Evolutionary conservation across 2,329 filamentous ascomycete species (phyloP).

Genomic region (Clarireedia paspali): DNA sequence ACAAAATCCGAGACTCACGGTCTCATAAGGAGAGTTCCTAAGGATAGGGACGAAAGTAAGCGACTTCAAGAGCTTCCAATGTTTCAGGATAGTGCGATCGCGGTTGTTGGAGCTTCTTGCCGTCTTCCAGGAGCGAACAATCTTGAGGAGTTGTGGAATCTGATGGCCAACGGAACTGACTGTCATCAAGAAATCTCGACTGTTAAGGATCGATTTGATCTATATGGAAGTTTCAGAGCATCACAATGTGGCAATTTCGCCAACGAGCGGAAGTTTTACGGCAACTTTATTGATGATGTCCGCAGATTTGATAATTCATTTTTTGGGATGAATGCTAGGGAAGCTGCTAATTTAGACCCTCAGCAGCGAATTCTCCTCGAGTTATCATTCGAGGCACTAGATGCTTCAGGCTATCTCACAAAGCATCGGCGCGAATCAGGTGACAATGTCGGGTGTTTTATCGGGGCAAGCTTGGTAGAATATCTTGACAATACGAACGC

Average conservation of each 20-base stretch:
- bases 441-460: slow-evolving; percentile 12
- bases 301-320: slow-evolving; percentile 13
- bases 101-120: slow-evolving; percentile 43
- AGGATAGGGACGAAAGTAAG: neutral
- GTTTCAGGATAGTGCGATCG: slow-evolving; percentile 30
- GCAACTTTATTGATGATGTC: slow-evolving; percentile 9
- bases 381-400: slow-evolving; percentile 11
- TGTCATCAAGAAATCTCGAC: slow-evolving; percentile 22
- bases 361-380: slow-evolving; percentile 10
- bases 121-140: slow-evolving; percentile 43
- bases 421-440: neutral
- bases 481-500: slow-evolving; percentile 10
- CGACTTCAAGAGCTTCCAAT: neutral
- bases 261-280: neutral
- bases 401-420: slow-evolving; percentile 3
- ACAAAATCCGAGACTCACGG: neutral
- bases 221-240: slow-evolving; percentile 6
- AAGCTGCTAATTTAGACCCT: slow-evolving; percentile 17
- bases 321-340: slow-evolving; percentile 9
- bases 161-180: slow-evolving; percentile 55
- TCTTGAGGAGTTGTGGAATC: slow-evolving; percentile 62
- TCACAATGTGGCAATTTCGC: slow-evolving; percentile 2
- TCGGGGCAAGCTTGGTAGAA: slow-evolving; percentile 7
- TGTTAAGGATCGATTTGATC: slow-evolving; percentile 9
- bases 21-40: neutral